Percentiles rank a stretch among this genome's conserved stretches.
Conservation (phyloP, 441 rosid genomes). For the Metrosideros polymorpha region DNA sequence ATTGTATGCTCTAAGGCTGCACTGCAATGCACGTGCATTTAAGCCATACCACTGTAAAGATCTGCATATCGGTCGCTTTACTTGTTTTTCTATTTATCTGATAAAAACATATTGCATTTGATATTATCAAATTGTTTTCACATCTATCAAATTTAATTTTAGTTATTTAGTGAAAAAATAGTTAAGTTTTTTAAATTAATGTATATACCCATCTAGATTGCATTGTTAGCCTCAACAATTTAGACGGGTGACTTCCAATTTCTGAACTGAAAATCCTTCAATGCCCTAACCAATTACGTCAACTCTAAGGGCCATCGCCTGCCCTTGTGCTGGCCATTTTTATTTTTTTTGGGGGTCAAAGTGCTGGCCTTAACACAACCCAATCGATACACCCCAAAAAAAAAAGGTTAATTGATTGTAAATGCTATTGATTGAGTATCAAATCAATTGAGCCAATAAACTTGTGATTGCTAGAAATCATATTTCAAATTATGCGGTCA, state of each 20-base stretch:
- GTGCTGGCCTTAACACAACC: not conserved
- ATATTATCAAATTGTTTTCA: not conserved
- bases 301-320: not conserved
- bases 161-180: not conserved
- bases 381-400: not conserved
- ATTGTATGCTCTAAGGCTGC: too few species aligned
- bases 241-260: not conserved
- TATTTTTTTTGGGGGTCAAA: too few species aligned
- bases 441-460: not conserved
- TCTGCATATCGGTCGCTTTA: accelerated
- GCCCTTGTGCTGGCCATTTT: too few species aligned
- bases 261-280: not conserved
- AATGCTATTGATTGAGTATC: not conserved
- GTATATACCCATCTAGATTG: not conserved
- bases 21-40: too few species aligned
- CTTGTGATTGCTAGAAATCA: not conserved
- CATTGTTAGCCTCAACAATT: not conserved
- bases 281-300: not conserved
- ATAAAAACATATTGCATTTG: not conserved
- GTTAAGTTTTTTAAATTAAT: not conserved
- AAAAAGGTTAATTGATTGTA: not conserved
- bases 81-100: not conserved
- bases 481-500: not conserved
- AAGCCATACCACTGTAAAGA: not conserved
- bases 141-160: not conserved